A percentile compares a stretch with the other conserved stretches of the same genome.
Conservation (phyloP, 768 basidiomycete species). For the Paxillus involutus region DNA sequence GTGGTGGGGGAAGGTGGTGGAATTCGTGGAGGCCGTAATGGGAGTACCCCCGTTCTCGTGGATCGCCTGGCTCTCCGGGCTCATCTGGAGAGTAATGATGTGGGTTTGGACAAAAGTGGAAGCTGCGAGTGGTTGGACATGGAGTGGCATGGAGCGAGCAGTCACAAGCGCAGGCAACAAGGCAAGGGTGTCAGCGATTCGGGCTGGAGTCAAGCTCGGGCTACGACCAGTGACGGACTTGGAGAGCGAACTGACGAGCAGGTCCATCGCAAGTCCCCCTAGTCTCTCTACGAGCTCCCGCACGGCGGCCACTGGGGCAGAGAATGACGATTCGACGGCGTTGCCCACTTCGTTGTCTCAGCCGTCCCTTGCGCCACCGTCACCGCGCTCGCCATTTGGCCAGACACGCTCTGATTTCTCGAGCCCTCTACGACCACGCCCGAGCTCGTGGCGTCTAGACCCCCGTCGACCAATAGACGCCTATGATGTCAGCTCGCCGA, state of each 20-base stretch:
- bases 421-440: not conserved
- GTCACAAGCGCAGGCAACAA: not conserved
- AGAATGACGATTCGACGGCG: not conserved
- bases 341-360: not conserved
- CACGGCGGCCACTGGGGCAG: constrained; percentile 3
- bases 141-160: not conserved
- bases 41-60: not conserved
- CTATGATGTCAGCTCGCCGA: not conserved
- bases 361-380: not conserved
- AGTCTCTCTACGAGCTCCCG: constrained; percentile 4
- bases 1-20: constrained; percentile 7
- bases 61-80: not conserved
- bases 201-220: not conserved
- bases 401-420: not conserved
- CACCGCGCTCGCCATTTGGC: not conserved
- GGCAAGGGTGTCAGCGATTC: not conserved
- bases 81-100: not conserved
- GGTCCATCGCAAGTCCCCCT: not conserved
- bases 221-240: not conserved
- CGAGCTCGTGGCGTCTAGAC: not conserved
- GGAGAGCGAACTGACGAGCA: not conserved
- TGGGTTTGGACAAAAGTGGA: not conserved
- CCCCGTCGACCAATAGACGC: not conserved
- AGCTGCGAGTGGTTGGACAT: not conserved
- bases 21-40: not conserved